Base-by-base conservation (phyloP, 2,329 filamentous ascomycete species). In the Colletotrichum sp. region DNA sequence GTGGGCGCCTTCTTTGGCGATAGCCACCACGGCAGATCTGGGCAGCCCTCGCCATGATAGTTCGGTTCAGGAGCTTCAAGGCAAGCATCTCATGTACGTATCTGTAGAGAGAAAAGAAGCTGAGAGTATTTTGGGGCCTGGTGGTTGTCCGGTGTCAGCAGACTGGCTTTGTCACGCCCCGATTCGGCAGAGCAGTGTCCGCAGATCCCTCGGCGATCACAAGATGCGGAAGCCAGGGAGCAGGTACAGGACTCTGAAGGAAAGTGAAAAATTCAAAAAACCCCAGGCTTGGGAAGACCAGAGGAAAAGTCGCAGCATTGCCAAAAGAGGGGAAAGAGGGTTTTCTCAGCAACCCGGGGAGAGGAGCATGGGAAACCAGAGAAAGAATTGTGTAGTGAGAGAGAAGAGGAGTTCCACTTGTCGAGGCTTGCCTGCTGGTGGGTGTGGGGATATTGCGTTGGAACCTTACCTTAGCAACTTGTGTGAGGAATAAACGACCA, bases 331-430 rank as follows among this genome's bases (percentile, higher is more conserved):
- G 66, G 52, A 69, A 52, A 57, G n/a, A 29, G 59, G 30, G 32
- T 44, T 70, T 62, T 30, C 71, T 27, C 16, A 39, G 59, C 29
- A 62, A 9, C 27, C 13, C 32, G 36, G 70, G 70, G 15, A 55
- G 74, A 69, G 29, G 69, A 65, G 34, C 6, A 27, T 52, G 65
- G 70, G 49, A 34, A 65, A 74, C 55, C 32, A 16, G 22, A 55
- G 71, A 69, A 71, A 77, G 71, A 77, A 77, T 77, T 77, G 75
- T 77, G 71, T 77, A 74, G 71, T 64, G 34, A 69, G 68, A 63
- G 61, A 59, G 64, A 65, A 68, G 63, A 61, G 64, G 69, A 76
- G 64, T 65, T 63, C 71, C 74, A 73, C 74, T 74, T 61, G 74
- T 76, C 71, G 74, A 76, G 74, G 71, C 69, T 76, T 76, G 65